phyloP scores from a whole-genome alignment of 1,284 basidiomycete species.

The Leccinum fuscescens region DNA sequence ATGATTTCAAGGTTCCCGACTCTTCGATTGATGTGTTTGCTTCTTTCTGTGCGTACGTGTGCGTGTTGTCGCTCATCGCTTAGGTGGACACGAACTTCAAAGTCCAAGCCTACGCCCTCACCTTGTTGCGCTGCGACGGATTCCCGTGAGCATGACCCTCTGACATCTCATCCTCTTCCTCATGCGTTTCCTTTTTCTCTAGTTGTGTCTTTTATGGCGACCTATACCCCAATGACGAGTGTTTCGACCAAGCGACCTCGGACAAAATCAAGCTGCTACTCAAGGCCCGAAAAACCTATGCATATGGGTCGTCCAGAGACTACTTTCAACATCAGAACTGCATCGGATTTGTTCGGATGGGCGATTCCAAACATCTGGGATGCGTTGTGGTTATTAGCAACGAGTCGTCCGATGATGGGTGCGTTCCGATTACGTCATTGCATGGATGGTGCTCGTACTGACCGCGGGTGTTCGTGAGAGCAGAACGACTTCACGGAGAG shows the following conservation, averaged over 20 bases:
- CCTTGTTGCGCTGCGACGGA: constrained; percentile 80
- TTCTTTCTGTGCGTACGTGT: neutral
- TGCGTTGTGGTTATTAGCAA: constrained; percentile 75
- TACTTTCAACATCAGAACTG: constrained; percentile 58
- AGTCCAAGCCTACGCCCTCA: constrained; percentile 82
- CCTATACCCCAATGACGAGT: constrained; percentile 69
- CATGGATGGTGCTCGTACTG: constrained; percentile 25
- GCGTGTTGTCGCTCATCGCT: neutral
- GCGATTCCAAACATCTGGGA: constrained; percentile 47
- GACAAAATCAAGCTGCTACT: constrained; percentile 53
- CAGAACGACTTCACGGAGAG: constrained; percentile 37
- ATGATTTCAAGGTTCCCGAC: neutral
- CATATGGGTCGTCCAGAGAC: constrained; percentile 61
- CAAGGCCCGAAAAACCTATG: constrained; percentile 57
- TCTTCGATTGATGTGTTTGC: neutral
- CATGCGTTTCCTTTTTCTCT: neutral
- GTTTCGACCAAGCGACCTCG: constrained; percentile 55
- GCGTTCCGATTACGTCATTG: neutral
- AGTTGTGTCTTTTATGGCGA: constrained; percentile 94
- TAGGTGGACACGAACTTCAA: constrained; percentile 72
- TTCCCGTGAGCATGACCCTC: constrained; percentile 52
- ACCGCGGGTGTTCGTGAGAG: neutral
- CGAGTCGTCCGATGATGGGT: constrained; percentile 23
- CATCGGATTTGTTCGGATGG: constrained; percentile 72
- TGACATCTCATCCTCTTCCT: neutral